Conservation (phyloP, 495 filamentous ascomycete genomes). For the Daldinia decipiens region DNA sequence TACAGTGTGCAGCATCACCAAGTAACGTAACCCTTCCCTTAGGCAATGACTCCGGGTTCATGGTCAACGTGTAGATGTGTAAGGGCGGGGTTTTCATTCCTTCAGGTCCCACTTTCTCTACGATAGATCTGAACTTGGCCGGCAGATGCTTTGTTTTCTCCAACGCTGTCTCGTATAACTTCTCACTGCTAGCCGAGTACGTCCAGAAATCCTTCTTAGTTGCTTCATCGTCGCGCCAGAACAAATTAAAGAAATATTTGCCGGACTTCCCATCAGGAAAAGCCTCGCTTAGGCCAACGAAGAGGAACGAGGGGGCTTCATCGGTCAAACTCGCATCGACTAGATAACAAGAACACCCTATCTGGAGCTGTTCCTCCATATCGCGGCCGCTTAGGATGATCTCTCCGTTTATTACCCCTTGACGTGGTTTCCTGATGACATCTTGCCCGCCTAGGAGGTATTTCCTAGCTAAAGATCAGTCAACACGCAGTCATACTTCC, state of each 20-base stretch:
- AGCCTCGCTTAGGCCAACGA: slow-evolving; percentile 39
- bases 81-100: slow-evolving; percentile 35
- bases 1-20: slow-evolving; percentile 66
- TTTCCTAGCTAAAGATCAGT: slow-evolving; percentile 30
- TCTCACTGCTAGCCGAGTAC: slow-evolving; percentile 33
- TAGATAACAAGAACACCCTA: slow-evolving; percentile 41
- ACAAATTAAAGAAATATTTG: slow-evolving; percentile 42
- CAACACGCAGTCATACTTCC: neutral
- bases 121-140: slow-evolving; percentile 32
- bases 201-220: slow-evolving; percentile 39
- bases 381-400: slow-evolving; percentile 36
- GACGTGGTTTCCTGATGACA: slow-evolving; percentile 31
- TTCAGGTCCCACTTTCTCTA: slow-evolving; percentile 36
- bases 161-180: slow-evolving; percentile 37
- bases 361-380: slow-evolving; percentile 43
- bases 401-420: slow-evolving; percentile 44
- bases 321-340: slow-evolving; percentile 30
- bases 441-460: slow-evolving; percentile 50
- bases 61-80: slow-evolving; percentile 33
- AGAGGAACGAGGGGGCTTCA: slow-evolving; percentile 34
- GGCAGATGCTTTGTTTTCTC: slow-evolving; percentile 41
- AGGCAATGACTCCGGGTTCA: slow-evolving; percentile 35
- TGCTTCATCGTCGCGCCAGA: slow-evolving; percentile 40
- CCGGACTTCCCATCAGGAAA: slow-evolving; percentile 40
- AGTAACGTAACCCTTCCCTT: slow-evolving; percentile 56